Evolutionary conservation across 2,329 filamentous ascomycete genomes (phyloP).

Genomic region (Amphichorda felina): DNA sequence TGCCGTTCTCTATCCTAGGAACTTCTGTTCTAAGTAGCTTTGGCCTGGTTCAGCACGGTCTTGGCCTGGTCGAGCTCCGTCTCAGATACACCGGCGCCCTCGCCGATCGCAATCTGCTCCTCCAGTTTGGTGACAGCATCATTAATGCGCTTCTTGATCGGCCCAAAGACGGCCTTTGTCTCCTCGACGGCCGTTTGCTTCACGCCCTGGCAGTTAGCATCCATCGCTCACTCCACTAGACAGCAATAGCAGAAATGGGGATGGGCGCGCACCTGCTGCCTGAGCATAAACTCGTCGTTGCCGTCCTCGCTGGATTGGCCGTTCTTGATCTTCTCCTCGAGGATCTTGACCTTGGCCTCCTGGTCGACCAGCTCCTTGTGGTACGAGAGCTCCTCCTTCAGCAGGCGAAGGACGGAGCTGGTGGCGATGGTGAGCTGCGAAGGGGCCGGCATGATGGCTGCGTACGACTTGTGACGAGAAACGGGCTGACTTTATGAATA

Average conservation of each 20-base stretch:
- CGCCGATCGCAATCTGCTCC: slow-evolving; percentile 58
- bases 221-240: background rate
- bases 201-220: background rate
- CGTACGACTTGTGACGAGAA: background rate
- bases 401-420: slow-evolving; percentile 65
- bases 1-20: background rate
- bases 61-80: slow-evolving; percentile 45
- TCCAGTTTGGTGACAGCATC: slow-evolving; percentile 64
- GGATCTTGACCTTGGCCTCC: slow-evolving; percentile 55
- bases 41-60: slow-evolving; percentile 37
- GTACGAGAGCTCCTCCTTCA: slow-evolving; percentile 88
- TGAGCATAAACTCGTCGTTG: slow-evolving; percentile 69
- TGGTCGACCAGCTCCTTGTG: slow-evolving; percentile 75
- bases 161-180: slow-evolving; percentile 72
- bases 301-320: slow-evolving; percentile 45
- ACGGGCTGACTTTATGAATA: background rate
- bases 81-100: slow-evolving; percentile 28
- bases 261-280: slow-evolving; percentile 59
- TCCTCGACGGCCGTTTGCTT: slow-evolving; percentile 76
- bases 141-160: slow-evolving; percentile 57
- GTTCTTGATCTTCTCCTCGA: slow-evolving; percentile 47
- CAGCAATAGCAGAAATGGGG: background rate
- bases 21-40: slow-evolving; percentile 15
- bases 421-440: slow-evolving; percentile 70
- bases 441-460: slow-evolving; percentile 57